A percentile compares a stretch with the other conserved stretches of the same genome.
These are phyloP conservation scores for Suhomyces bolitotheri DNA, from an alignment of 1,139 yeast species.

Conservation along the genomic window DNA sequence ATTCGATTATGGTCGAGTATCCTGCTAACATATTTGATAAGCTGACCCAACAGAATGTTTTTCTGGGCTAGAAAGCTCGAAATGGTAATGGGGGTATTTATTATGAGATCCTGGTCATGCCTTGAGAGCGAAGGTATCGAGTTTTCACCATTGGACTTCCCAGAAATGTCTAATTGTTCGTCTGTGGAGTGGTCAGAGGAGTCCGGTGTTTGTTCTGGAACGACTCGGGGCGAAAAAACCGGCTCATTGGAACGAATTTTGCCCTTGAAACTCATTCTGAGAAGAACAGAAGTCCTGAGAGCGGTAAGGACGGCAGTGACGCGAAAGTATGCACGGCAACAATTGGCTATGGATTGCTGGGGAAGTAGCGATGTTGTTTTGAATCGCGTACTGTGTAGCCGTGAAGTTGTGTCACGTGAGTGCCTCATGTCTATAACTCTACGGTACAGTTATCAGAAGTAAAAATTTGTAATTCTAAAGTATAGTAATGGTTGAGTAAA, in stretches of 20 bases:
- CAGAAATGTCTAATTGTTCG: conserved; percentile 5
- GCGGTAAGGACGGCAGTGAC: too few relatives aligned
- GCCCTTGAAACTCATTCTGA: conserved; percentile 2
- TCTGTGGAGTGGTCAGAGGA: conserved; percentile 19
- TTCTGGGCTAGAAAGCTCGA: neutral
- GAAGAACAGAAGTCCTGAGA: neutral
- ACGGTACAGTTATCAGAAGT: too few relatives aligned
- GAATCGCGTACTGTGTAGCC: conserved; percentile 7
- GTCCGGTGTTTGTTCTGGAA: conserved; percentile 16
- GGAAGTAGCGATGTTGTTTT: conserved; percentile 4
- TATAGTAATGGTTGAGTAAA: neutral
- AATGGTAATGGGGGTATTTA: neutral
- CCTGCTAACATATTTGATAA: neutral
- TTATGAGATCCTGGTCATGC: neutral
- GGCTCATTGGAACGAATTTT: conserved; percentile 1
- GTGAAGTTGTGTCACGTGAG: too few relatives aligned
- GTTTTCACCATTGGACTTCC: neutral
- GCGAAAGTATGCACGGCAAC: too few relatives aligned
- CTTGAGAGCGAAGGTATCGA: too few relatives aligned
- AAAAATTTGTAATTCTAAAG: too few relatives aligned
- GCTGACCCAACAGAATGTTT: neutral
- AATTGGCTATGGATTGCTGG: too few relatives aligned
- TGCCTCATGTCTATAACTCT: too few relatives aligned
- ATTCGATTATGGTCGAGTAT: too few relatives aligned
- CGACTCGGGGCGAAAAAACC: conserved; percentile 15